Conservation (phyloP, 83 land plant genomes). For the Picea mariana region DNA sequence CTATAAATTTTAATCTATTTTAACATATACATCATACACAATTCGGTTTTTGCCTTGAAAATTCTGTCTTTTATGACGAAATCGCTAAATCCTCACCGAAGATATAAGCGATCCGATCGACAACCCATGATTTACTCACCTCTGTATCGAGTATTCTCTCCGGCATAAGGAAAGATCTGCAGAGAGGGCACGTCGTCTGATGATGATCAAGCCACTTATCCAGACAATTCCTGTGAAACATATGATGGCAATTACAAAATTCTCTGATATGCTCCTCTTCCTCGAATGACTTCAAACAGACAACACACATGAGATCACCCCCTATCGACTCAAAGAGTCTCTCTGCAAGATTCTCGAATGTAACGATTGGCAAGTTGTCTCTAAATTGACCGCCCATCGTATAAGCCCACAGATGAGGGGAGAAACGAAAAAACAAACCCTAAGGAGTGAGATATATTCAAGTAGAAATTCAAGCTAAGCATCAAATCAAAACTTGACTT, state of each 20-base stretch:
- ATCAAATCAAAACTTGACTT: too few species aligned
- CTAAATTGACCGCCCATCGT: too few species aligned
- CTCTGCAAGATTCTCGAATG: not conserved
- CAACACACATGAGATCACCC: slow-evolving; percentile 22
- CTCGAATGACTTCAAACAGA: slow-evolving; percentile 34
- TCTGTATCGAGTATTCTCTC: not conserved
- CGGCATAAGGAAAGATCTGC: slow-evolving; percentile 29
- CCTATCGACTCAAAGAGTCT: not conserved
- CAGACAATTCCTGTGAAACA: slow-evolving; percentile 43
- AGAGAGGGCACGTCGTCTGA: slow-evolving; percentile 40
- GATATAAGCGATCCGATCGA: not conserved
- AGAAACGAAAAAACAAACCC: too few species aligned
- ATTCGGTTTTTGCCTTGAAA: too few species aligned
- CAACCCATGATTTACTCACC: not conserved
- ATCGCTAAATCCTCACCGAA: not conserved
- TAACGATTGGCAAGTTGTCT: not conserved
- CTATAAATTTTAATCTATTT: too few species aligned
- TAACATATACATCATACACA: too few species aligned
- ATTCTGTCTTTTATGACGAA: not conserved
- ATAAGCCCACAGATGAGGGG: too few species aligned
- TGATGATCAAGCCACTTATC: slow-evolving; percentile 44
- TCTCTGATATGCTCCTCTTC: slow-evolving; percentile 37
- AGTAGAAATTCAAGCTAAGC: too few species aligned
- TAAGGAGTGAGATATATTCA: too few species aligned
- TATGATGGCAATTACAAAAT: slow-evolving; percentile 34